A percentile compares a stretch with the other conserved stretches of the same genome.
These are phyloP conservation scores for Globisporangium spinosum DNA, from an alignment of 352 stramenopile genomes.

Conservation along the genomic window DNA sequence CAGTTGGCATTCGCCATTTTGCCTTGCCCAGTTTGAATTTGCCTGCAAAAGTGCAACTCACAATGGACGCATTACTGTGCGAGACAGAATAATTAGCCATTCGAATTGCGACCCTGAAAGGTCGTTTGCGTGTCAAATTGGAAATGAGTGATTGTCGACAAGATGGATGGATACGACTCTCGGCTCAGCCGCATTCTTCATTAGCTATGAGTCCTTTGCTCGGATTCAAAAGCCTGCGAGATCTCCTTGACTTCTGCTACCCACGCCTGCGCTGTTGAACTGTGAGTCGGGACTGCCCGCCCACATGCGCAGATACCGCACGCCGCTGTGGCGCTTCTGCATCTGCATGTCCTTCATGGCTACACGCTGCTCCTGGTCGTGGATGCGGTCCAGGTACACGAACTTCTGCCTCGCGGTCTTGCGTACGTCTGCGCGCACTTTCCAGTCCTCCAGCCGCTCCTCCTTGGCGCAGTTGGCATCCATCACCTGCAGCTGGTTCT, in stretches of 20 bases:
- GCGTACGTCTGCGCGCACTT: conserved; percentile 42
- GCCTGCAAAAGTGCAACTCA: background rate
- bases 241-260: background rate
- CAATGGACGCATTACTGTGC: background rate
- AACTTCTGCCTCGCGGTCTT: conserved; percentile 48
- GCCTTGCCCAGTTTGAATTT: background rate
- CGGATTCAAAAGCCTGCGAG: background rate
- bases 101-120: background rate
- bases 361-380: conserved; percentile 54
- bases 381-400: conserved; percentile 53
- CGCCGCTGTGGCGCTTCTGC: conserved; percentile 63
- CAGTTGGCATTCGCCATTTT: background rate
- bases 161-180: too few species aligned
- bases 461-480: conserved; percentile 26
- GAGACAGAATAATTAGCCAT: conserved; percentile 3
- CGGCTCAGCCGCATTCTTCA: too few species aligned
- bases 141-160: background rate
- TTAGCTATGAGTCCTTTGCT: background rate
- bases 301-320: conserved; percentile 77
- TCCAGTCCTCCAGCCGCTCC: conserved; percentile 50
- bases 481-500: conserved; percentile 35
- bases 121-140: conserved; percentile 7
- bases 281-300: conserved; percentile 71
- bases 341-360: conserved; percentile 50
- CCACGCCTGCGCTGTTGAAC: conserved; percentile 35